Evolutionary conservation across 1,284 basidiomycete genomes (phyloP).

Genomic region (Irpex lacteus): DNA sequence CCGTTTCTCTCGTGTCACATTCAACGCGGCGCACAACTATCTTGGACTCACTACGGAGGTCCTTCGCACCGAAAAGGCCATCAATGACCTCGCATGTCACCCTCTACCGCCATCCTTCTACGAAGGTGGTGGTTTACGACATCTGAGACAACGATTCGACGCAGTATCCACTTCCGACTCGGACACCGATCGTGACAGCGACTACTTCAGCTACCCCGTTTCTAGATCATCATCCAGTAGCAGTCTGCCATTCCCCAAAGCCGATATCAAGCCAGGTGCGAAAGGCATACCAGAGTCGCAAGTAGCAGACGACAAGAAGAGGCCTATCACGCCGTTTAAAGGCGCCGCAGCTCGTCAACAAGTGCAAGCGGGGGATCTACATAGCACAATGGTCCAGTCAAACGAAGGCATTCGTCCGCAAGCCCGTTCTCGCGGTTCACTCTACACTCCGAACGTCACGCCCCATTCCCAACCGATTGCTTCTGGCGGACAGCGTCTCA

Average conservation of each 20-base stretch:
- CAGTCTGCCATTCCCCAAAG: conserved; percentile 7
- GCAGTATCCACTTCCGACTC: conserved; percentile 45
- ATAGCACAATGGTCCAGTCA: conserved; percentile 33
- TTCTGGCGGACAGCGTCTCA: conserved; percentile 23
- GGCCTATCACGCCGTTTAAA: conserved; percentile 17
- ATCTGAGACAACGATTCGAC: conserved; percentile 84
- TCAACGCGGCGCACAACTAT: conserved; percentile 94
- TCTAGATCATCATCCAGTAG: conserved; percentile 17
- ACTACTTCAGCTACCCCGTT: conserved; percentile 47
- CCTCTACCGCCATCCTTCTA: conserved; percentile 92
- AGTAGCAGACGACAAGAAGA: not conserved
- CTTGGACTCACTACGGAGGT: conserved; percentile 95
- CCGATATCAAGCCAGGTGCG: conserved; percentile 1
- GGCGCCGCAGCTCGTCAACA: conserved; percentile 25
- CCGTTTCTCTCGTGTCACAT: conserved; percentile 94
- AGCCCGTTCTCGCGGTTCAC: conserved; percentile 46
- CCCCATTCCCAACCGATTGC: conserved; percentile 15
- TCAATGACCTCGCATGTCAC: conserved; percentile 96
- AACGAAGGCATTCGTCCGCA: conserved; percentile 46
- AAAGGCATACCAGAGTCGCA: not conserved
- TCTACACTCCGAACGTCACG: conserved; percentile 49
- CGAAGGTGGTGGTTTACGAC: conserved; percentile 88
- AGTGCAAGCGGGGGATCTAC: conserved; percentile 70
- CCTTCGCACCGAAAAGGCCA: conserved; percentile 92
- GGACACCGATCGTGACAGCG: conserved; percentile 38